These are phyloP conservation scores for Globisporangium canariense DNA, from an alignment of 352 stramenopile genomes.

Conservation along the genomic window DNA sequence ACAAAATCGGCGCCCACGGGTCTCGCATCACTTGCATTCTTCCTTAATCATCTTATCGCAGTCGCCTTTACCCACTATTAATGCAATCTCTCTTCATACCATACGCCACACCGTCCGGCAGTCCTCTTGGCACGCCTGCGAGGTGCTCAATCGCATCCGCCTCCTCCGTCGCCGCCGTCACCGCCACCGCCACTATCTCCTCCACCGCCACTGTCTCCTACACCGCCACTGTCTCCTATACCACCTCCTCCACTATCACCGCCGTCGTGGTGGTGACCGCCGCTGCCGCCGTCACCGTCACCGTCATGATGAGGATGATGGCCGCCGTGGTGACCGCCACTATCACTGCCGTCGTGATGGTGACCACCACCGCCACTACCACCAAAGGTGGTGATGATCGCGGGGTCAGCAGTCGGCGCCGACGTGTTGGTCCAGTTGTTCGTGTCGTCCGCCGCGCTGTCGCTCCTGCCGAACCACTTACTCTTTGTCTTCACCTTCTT, in stretches of 20 bases:
- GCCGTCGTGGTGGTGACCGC: neutral
- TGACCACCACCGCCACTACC: neutral
- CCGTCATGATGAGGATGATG: neutral
- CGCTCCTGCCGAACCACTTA: neutral
- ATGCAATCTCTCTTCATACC: too few species aligned
- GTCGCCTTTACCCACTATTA: too few species aligned
- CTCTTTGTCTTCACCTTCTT: neutral
- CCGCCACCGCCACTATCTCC: neutral
- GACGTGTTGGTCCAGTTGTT: slow-evolving; percentile 1
- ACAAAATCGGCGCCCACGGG: too few species aligned
- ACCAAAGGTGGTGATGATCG: neutral
- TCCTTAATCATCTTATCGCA: too few species aligned
- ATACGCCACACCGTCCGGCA: too few species aligned
- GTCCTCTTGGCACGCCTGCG: too few species aligned
- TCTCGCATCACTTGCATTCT: too few species aligned
- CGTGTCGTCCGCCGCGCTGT: neutral
- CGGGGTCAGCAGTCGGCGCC: neutral
- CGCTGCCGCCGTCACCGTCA: neutral
- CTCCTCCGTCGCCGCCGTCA: neutral
- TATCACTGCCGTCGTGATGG: neutral
- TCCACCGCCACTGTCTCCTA: neutral
- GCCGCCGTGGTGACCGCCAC: neutral
- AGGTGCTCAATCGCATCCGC: neutral
- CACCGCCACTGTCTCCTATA: neutral
- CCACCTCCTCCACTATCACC: neutral